These are phyloP conservation scores for Scedosporium minutisporum DNA, from an alignment of 2,329 filamentous ascomycete genomes.

Conservation along the genomic window DNA sequence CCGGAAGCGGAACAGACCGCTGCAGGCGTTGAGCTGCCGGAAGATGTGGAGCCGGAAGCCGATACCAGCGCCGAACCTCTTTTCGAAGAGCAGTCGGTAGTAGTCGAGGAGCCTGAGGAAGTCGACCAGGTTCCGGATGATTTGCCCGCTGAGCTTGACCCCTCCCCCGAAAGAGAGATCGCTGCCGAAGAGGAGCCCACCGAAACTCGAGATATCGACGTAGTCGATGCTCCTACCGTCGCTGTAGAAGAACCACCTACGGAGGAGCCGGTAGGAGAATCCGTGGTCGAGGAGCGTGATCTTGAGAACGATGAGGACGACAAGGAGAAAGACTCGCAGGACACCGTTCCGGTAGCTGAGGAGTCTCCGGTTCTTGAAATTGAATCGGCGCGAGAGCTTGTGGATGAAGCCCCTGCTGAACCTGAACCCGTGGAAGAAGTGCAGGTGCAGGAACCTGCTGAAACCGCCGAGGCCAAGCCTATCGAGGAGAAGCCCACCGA, in stretches of 20 bases:
- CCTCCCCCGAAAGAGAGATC: neutral
- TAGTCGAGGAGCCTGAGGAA: neutral
- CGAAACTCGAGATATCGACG: neutral
- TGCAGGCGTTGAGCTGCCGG: no score
- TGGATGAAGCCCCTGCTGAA: neutral
- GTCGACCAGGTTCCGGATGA: neutral
- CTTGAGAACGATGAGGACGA: no score
- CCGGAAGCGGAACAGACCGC: neutral
- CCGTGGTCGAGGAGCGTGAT: no score
- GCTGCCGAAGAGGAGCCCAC: neutral
- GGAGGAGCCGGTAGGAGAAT: no score
- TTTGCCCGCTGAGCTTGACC: neutral
- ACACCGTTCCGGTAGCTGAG: no score
- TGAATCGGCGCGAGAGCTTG: neutral
- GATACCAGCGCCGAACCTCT: no score
- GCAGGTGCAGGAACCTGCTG: neutral
- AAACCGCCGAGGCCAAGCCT: neutral
- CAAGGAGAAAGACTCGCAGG: no score
- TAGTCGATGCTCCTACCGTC: no score
- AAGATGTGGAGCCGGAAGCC: no score
- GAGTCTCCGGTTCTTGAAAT: no score
- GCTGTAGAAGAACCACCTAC: no score
- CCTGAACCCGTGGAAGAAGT: neutral
- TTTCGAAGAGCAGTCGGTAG: no score
- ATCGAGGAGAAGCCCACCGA: slow-evolving; percentile 7